phyloP scores from a whole-genome alignment of 208 protist species.

The Borovskyia barvae region DNA sequence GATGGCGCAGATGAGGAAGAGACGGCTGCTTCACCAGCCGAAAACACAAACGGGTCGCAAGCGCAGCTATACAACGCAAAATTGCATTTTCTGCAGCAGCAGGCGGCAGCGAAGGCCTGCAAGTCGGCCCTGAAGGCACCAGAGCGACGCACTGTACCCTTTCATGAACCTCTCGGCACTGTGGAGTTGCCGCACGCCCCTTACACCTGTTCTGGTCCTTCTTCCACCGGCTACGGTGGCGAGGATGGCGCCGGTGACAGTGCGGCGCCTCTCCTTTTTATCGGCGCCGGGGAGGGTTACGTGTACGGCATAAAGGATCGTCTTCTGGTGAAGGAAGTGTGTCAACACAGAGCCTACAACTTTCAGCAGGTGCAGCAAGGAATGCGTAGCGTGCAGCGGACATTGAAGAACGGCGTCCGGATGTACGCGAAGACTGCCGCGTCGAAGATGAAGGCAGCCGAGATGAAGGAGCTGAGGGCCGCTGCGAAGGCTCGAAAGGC shows the following conservation, averaged over 20 bases:
- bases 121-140: constrained; percentile 67
- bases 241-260: constrained; percentile 18
- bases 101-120: constrained; percentile 4
- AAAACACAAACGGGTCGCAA: background rate
- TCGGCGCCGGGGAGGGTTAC: constrained; percentile 61
- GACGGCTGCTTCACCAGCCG: background rate
- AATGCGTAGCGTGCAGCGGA: constrained; percentile 33
- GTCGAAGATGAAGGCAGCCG: constrained; percentile 33
- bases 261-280: constrained; percentile 32
- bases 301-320: constrained; percentile 58
- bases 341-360: constrained; percentile 48
- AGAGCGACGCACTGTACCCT: constrained; percentile 37
- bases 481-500: constrained; percentile 33
- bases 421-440: constrained; percentile 36
- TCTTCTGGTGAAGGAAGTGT: constrained; percentile 40
- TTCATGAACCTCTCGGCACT: constrained; percentile 41
- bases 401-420: constrained; percentile 32
- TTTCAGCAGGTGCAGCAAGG: constrained; percentile 37
- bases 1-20: constrained; percentile 4
- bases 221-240: constrained; percentile 8
- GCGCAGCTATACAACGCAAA: constrained; percentile 3
- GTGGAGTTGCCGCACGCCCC: constrained; percentile 61
- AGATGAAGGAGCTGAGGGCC: constrained; percentile 35
- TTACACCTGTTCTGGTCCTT: constrained; percentile 23
- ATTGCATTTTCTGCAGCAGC: constrained; percentile 22